Base-by-base conservation (phyloP, 2,329 filamentous ascomycete genomes). In the Trichoderma sp. region DNA sequence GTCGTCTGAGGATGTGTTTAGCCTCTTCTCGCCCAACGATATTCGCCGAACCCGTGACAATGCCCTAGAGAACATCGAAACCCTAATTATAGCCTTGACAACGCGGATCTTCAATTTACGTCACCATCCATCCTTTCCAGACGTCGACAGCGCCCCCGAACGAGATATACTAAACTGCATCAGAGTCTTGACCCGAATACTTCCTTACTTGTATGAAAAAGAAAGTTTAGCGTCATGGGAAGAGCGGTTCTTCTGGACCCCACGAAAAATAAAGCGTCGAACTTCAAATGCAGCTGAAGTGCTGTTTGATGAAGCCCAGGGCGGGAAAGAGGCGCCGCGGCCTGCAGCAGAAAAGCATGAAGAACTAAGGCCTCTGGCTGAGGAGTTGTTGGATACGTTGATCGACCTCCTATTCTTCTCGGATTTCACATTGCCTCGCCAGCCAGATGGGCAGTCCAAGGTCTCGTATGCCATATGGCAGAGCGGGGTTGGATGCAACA, bases 391-490 rank as follows among this genome's bases (percentile, higher is more conserved):
- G 72, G 95, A 98, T 76, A 94, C 93, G 0, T 83, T 98, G 64
- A 82, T 96, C 69, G 94, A 97, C 76, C 82, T 98, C 65, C 85
- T 98, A 52, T 99, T 99, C 86, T 97, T 93, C 78, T 90, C 91
- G 10, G 92, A 94, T 67, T 91, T 99, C 75, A 97, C 95, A 0
- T 86, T 97, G 18, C 92, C 95, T 11, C 87, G 85, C 69, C 87
- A 91, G 52, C 85, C 89, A 16, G 85, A 89, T 68, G 88, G 88
- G 66, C 93, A 91, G 76, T 86, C 87, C 71, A 96, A 96, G 78
- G 91, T 97, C 68, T 91, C 91, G 8, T 97, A 96, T 80, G 91
- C 93, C 66, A 98, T 99, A 77, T 99, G 96, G 96, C 94, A 97
- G 81, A 98, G 93, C 76, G 96, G 96, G 59, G 95, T 99, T 34